These are phyloP conservation scores for Alternaria incomplexa DNA, from an alignment of 2,329 filamentous ascomycete species.

Conservation along the genomic window DNA sequence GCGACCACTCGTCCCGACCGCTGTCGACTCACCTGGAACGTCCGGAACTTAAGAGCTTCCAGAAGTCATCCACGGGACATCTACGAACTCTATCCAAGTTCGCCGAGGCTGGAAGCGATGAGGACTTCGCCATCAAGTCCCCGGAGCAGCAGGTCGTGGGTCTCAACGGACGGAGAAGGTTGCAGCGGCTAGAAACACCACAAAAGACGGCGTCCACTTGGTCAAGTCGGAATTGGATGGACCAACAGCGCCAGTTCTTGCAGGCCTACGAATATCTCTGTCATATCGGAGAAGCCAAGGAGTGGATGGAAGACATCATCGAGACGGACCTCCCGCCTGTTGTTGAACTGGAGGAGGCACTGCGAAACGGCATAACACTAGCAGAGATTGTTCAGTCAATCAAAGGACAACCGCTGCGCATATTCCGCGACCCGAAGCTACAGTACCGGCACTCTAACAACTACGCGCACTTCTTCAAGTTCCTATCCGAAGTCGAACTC, in stretches of 20 bases:
- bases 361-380: constrained; percentile 90
- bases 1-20: constrained; percentile 41
- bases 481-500: constrained; percentile 87
- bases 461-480: constrained; percentile 93
- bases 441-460: constrained; percentile 98
- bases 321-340: constrained; percentile 87
- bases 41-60: constrained; percentile 76
- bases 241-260: constrained; percentile 94
- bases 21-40: constrained; percentile 44
- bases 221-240: constrained; percentile 95
- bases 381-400: constrained; percentile 93
- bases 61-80: constrained; percentile 88
- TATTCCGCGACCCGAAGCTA: constrained; percentile 83
- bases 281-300: constrained; percentile 97
- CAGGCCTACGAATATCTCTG: constrained; percentile 98
- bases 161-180: constrained; percentile 78
- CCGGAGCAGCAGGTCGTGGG: constrained; percentile 86
- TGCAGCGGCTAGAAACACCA: constrained; percentile 71
- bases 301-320: constrained; percentile 96
- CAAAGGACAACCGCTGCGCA: constrained; percentile 75
- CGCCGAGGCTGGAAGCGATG: constrained; percentile 74
- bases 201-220: constrained; percentile 66
- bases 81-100: constrained; percentile 85
- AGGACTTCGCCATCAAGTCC: constrained; percentile 80
- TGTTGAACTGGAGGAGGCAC: constrained; percentile 88